Evolutionary conservation across 257 asterid species (phyloP).

Genomic region (Thymus quinquecostatus): DNA sequence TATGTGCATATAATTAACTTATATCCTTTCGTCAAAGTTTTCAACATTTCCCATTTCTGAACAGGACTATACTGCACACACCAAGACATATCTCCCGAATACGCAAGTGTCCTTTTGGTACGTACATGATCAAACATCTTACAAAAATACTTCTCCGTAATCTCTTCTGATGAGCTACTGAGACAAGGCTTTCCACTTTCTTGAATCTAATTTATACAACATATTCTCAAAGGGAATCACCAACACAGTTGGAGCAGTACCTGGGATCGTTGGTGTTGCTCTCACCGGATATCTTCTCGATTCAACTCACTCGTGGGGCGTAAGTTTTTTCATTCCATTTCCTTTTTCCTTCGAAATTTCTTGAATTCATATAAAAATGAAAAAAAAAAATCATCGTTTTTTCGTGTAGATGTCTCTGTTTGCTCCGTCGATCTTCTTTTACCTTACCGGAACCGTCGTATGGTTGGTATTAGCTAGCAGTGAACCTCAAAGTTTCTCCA

Average conservation of each 20-base stretch:
- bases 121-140: constrained; percentile 26
- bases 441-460: constrained; percentile 89
- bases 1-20: neutral
- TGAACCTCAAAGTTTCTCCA: constrained; percentile 74
- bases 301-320: constrained; percentile 97
- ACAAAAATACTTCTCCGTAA: neutral
- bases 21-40: constrained; percentile 3
- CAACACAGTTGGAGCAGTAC: constrained; percentile 94
- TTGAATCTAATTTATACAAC: neutral
- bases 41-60: constrained; percentile 22
- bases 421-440: constrained; percentile 92
- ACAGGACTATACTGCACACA: constrained; percentile 94
- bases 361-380: neutral
- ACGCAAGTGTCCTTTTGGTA: constrained; percentile 96
- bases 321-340: constrained; percentile 45
- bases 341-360: too few species aligned
- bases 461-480: constrained; percentile 97
- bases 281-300: constrained; percentile 95
- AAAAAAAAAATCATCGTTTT: neutral
- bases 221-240: constrained; percentile 79
- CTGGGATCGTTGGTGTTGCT: constrained; percentile 93
- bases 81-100: constrained; percentile 98
- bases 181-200: neutral
- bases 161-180: neutral
- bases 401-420: constrained; percentile 71